Evolutionary conservation across 805 yeast genomes (phyloP), one percentile per base, ranked within the genome.

Genomic region (Kregervanrija fluxuum): DNA sequence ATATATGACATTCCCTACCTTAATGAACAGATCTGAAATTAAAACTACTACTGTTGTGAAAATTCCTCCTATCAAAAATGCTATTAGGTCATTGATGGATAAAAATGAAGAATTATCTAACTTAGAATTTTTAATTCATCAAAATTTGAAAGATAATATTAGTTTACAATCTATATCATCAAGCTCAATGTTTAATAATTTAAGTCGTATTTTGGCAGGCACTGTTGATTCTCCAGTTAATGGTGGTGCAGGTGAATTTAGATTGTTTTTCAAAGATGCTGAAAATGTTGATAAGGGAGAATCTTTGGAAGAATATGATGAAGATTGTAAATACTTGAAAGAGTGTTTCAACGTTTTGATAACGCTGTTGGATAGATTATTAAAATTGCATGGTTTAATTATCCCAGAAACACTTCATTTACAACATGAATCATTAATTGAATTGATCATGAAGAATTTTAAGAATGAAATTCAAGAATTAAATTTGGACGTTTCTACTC

Each of bases 181-280:
- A 5, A 50, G 56, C 32, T 64, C 79, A 0, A 60, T 75, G 30
- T 80, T 81, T 59, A 73, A 74, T 51, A 87, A 80, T 56, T 65
- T 85, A 48, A 80, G 90, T 5, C 70, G 91, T 61, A 79, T 78
- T 55, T 66, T 82, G 44, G 75, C 87, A 3, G 96, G 96, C 37
- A 85, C 96, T 0, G 90, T 89, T 44, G 95, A 87, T 59, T 79
- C 96, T 0, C 96, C 96, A 3, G 91, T 88, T 5, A 88, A 88
- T 59, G 96, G 96, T 33, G 96, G 96, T 46, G 85, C 88, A 50
- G 85, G 87, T 2, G 88, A 84, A 58, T 88, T 85, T 64, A 72
- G 90, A 44, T 75, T 75, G 2, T 86, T 88, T 59, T 77, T 85
- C 57, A 42, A 33, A 8, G 38, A 42, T 10, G 42, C 47, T 31